These are phyloP conservation scores for Mucor piriformis DNA, from an alignment of 371 early-diverging fungal genomes.

Conservation along the genomic window DNA sequence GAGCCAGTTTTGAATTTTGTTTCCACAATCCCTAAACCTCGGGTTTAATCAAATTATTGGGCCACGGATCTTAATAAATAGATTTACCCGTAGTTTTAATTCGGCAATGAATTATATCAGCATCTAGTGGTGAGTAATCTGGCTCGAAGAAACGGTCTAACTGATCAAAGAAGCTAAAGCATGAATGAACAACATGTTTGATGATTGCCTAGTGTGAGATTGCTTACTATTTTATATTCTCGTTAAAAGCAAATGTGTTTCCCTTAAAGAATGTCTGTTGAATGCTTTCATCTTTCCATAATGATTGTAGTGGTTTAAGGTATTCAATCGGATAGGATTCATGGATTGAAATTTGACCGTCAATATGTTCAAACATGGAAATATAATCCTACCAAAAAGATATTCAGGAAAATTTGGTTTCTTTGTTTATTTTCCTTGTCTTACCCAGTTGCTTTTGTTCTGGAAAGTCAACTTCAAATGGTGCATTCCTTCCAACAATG, in stretches of 20 bases:
- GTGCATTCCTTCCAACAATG: slow-evolving; percentile 87
- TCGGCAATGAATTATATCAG: slow-evolving; percentile 81
- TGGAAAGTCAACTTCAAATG: slow-evolving; percentile 66
- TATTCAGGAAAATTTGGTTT: not conserved
- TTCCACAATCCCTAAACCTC: slow-evolving; percentile 76
- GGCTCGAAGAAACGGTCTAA: slow-evolving; percentile 77
- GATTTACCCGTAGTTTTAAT: slow-evolving; percentile 47
- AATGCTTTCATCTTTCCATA: slow-evolving; percentile 78
- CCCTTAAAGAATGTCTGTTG: slow-evolving; percentile 57
- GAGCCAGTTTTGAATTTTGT: slow-evolving; percentile 82
- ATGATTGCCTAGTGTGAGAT: too few species aligned
- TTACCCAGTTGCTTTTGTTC: slow-evolving; percentile 56
- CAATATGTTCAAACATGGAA: slow-evolving; percentile 20
- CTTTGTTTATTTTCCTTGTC: too few species aligned
- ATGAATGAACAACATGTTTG: too few species aligned
- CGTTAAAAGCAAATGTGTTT: slow-evolving; percentile 84
- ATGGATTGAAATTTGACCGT: slow-evolving; percentile 44
- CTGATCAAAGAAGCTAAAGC: slow-evolving; percentile 74
- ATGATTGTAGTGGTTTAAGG: slow-evolving; percentile 68
- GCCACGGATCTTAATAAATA: not conserved
- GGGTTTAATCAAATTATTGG: slow-evolving; percentile 5
- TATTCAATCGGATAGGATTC: slow-evolving; percentile 65
- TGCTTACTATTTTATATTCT: slow-evolving; percentile 79
- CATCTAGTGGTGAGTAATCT: slow-evolving; percentile 80
- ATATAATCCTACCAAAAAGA: slow-evolving; percentile 21